Conservation (phyloP, 805 yeast genomes). For the Kazachstania kunashirensis region DNA sequence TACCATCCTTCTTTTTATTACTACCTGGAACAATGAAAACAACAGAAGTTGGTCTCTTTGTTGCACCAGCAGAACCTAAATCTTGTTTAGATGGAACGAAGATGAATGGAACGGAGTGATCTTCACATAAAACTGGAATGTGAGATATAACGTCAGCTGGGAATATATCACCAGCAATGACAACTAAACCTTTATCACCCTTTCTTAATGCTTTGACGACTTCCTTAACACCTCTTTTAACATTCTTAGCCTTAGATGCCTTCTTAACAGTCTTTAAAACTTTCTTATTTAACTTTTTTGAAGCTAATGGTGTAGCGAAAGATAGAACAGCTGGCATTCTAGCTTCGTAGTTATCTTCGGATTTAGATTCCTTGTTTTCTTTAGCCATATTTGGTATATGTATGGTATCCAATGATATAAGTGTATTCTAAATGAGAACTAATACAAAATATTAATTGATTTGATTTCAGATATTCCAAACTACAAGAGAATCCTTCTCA, state of each 20-base stretch:
- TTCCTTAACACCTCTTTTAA: conserved; percentile 97
- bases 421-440: not conserved
- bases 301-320: conserved; percentile 90
- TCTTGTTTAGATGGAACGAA: conserved; percentile 97
- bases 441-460: not conserved
- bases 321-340: conserved; percentile 85
- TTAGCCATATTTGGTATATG: conserved; percentile 11
- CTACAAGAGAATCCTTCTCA: too few species aligned
- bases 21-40: conserved; percentile 97
- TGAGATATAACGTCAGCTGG: conserved; percentile 97
- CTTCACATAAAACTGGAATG: conserved; percentile 96
- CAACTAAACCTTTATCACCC: conserved; percentile 94
- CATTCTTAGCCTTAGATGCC: conserved; percentile 97
- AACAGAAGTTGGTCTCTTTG: conserved; percentile 97
- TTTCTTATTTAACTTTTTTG: conserved; percentile 92
- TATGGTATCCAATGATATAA: not conserved
- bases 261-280: conserved; percentile 91
- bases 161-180: conserved; percentile 96
- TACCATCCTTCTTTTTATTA: conserved; percentile 64
- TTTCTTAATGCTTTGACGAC: conserved; percentile 96
- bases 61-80: conserved; percentile 96
- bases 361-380: conserved; percentile 12
- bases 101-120: conserved; percentile 77
- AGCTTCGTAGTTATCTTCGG: conserved; percentile 79
- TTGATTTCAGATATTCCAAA: too few species aligned